Evolutionary conservation across 2,329 filamentous ascomycete species (phyloP).

Genomic region (Metarhizium sp.): DNA sequence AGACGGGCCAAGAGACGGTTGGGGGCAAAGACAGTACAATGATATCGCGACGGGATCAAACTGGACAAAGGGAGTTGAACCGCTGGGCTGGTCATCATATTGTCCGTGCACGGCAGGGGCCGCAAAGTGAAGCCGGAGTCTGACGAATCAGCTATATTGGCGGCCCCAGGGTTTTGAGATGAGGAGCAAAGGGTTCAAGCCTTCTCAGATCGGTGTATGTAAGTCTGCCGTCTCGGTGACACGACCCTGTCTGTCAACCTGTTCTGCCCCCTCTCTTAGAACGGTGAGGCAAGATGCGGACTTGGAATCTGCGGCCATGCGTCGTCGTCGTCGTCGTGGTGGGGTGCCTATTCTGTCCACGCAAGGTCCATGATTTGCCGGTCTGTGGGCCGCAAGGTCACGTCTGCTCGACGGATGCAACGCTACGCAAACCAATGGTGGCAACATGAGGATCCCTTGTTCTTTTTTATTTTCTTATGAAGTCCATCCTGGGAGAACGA

Average conservation of each 20-base stretch:
- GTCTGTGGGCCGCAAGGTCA: constrained; percentile 4
- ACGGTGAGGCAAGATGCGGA: not conserved
- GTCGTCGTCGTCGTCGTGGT: constrained; percentile 3
- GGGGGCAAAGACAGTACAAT: not conserved
- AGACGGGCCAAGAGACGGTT: not conserved
- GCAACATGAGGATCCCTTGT: not conserved
- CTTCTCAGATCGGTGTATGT: not conserved
- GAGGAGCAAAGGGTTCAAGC: not conserved
- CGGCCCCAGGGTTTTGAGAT: not conserved
- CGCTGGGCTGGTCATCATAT: no score
- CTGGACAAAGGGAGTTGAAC: no score
- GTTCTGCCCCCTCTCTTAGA: not conserved
- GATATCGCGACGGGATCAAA: not conserved
- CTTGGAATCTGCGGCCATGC: not conserved
- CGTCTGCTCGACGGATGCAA: constrained; percentile 12
- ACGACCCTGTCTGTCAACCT: not conserved
- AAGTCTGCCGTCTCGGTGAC: not conserved
- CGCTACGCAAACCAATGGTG: constrained; percentile 10
- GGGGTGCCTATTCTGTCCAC: not conserved
- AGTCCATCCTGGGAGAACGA: not conserved
- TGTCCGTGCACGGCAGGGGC: not conserved
- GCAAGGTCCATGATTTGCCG: constrained; percentile 8
- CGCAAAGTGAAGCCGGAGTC: not conserved
- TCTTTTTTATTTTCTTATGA: not conserved
- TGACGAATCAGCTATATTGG: not conserved